A percentile compares a stretch with the other conserved stretches of the same genome.
Evolutionary conservation across 1,284 basidiomycete species (phyloP).

Genomic region (Fistulinella cinereoalba): DNA sequence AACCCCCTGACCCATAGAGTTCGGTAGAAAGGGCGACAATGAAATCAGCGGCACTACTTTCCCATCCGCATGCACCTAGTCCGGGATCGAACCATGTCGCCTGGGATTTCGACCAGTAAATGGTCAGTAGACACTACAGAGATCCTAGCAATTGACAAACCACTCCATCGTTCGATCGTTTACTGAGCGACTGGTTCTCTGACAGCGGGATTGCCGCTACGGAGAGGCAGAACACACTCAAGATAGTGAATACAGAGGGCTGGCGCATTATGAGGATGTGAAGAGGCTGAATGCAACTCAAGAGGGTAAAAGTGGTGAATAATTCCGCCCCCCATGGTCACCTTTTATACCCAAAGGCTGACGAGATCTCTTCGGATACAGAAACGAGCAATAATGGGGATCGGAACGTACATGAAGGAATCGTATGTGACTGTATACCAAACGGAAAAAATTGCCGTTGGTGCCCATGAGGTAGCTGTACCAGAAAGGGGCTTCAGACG

Average conservation of each 20-base stretch:
- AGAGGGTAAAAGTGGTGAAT: too few relatives aligned
- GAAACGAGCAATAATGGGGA: too few relatives aligned
- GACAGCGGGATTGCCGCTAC: conserved; percentile 49
- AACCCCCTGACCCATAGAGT: conserved; percentile 42
- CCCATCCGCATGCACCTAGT: conserved; percentile 49
- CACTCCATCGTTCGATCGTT: conserved; percentile 51
- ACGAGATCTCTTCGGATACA: too few relatives aligned
- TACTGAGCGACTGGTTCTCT: conserved; percentile 37
- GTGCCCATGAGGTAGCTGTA: too few relatives aligned
- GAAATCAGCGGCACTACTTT: conserved; percentile 36
- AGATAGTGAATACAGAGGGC: conserved; percentile 41
- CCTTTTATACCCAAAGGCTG: too few relatives aligned
- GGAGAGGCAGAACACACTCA: conserved; percentile 44
- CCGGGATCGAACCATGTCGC: conserved; percentile 43
- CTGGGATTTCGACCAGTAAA: conserved; percentile 26
- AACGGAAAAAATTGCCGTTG: too few relatives aligned
- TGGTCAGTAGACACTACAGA: not conserved
- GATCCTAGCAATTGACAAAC: conserved; percentile 19
- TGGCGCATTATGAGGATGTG: conserved; percentile 42
- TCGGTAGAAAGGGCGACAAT: conserved; percentile 49
- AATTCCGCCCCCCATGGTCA: too few relatives aligned
- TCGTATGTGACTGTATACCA: too few relatives aligned
- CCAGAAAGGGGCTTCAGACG: too few relatives aligned
- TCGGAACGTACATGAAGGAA: too few relatives aligned
- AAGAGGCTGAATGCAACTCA: too few relatives aligned